Evolutionary conservation across 257 asterid genomes (phyloP).

Genomic region (Plantago elongata): DNA sequence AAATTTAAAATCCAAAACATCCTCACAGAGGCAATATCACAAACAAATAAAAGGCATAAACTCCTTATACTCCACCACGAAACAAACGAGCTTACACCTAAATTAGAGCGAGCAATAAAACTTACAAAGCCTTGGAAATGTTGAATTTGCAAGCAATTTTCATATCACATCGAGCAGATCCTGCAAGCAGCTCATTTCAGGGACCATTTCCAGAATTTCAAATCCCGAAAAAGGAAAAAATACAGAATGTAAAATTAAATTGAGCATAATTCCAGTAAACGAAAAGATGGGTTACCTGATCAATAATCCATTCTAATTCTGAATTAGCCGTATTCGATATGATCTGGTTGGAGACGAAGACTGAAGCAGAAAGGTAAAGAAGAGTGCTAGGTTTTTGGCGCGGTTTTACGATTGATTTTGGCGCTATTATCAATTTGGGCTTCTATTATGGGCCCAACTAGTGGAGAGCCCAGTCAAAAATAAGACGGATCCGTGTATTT

Average conservation of each 20-base stretch:
- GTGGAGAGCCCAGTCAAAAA: not conserved
- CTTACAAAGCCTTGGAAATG: slow-evolving; percentile 46
- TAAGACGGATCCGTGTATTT: not conserved
- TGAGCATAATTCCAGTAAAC: not conserved
- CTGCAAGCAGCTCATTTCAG: slow-evolving; percentile 21
- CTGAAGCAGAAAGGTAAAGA: not conserved
- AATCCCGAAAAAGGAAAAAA: not conserved
- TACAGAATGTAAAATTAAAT: not conserved
- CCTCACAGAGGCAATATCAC: slow-evolving; percentile 25
- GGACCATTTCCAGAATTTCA: slow-evolving; percentile 16
- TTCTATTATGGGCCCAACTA: not conserved
- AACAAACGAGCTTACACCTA: not conserved
- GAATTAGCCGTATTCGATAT: not conserved
- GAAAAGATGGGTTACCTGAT: slow-evolving; percentile 6
- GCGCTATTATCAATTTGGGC: slow-evolving; percentile 7
- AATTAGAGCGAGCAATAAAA: slow-evolving; percentile 5
- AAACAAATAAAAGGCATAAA: slow-evolving; percentile 22
- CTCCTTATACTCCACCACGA: not conserved
- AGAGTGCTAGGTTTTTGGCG: not conserved
- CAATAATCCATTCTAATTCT: not conserved
- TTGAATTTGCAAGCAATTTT: slow-evolving; percentile 36
- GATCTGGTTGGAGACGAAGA: no score
- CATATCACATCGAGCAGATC: slow-evolving; percentile 37
- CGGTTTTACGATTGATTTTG: not conserved
- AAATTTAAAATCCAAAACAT: not conserved